Base-by-base conservation (phyloP, 441 rosid genomes). In the Populus hybrid region DNA sequence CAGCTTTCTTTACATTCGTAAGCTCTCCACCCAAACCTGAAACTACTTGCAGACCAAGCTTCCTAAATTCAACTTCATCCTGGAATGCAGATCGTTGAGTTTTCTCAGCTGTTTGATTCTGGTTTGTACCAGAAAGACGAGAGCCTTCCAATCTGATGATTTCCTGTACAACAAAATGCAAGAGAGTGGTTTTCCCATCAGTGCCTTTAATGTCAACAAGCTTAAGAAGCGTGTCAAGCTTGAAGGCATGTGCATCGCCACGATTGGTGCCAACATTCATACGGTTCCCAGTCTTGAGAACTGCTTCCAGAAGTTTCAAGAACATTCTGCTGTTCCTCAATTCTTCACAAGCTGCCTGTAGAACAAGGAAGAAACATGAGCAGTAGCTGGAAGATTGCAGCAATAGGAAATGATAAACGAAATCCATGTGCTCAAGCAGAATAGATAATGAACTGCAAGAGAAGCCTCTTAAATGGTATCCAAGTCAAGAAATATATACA, bases 151-250 rank as follows among this genome's bases (percentile, higher is more conserved):
- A 82, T 83, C 89, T 86, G 57, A 87, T 90, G 42, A 94, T 93
- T 84, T 94, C 97, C 82, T 90, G 97, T 10, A 93, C 97, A 34
- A 94, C 97, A n/a, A 94, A 94, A 86, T 94, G 97, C 71, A 94
- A 18, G 34, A 93, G 87, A 0, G 91, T 94, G 72, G 98, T 94
- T 78, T 90, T 94, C 67, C 98, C 95, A 80, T 93, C 98, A 0
- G 91, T 77, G 11, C 97, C 97, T 86, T 91, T 93, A 26, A 94
- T 84, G 40, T 93, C 97, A 21, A 91, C 97, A 30, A 90, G 91
- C 71, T 93, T 94, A 34, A 93, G 83, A 50, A 94, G 94, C 0
- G 97, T 94, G 78, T 94, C 97, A 9, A 94, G 97, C 91, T 93
- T 94, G 88, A 93, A 93, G 18, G 98, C 97, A 1, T 84, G 93